Evolutionary conservation across 768 basidiomycete species (phyloP).

Genomic region (Russula brevipes): DNA sequence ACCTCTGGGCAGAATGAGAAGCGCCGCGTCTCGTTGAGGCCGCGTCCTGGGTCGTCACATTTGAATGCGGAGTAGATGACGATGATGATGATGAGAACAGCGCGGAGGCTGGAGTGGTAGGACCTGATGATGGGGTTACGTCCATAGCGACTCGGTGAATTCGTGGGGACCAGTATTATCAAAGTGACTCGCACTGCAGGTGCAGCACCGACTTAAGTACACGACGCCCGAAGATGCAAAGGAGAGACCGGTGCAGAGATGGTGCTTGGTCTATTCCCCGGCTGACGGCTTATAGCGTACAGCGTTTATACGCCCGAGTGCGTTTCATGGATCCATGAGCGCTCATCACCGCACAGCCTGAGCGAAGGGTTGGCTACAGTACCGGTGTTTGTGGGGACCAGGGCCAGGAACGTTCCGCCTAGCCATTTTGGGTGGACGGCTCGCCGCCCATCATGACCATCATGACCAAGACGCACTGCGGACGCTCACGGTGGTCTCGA

Average conservation of each 20-base stretch:
- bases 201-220: not conserved
- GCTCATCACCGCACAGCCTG: not conserved
- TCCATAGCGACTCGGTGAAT: not conserved
- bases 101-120: not conserved
- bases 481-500: not conserved
- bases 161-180: not conserved
- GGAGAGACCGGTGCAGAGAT: not conserved
- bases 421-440: too few species aligned
- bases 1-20: constrained; percentile 6
- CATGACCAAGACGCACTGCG: too few species aligned
- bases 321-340: not conserved
- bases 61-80: not conserved
- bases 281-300: too few species aligned
- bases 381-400: too few species aligned
- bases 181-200: not conserved
- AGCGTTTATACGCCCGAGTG: too few species aligned
- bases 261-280: too few species aligned
- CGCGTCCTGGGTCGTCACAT: not conserved
- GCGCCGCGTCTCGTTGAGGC: not conserved
- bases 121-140: not conserved
- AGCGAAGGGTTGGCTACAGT: too few species aligned
- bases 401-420: too few species aligned
- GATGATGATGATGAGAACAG: not conserved
- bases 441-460: too few species aligned
- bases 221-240: not conserved